Conservation (phyloP, 345 rosid genomes). For the Corchorus olitorius region DNA sequence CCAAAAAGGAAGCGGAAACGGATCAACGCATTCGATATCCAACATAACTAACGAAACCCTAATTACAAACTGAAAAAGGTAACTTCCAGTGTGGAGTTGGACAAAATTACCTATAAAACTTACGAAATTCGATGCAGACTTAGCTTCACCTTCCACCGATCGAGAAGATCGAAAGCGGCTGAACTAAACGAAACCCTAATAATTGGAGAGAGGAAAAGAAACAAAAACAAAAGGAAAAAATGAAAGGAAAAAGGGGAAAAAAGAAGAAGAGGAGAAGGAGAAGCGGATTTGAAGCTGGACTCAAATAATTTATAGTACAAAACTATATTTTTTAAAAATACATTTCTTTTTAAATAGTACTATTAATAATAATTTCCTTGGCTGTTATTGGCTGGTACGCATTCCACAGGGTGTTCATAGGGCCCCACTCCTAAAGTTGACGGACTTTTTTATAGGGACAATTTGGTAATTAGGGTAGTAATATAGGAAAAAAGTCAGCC, state of each 20-base stretch:
- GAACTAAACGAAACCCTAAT: constrained; percentile 38
- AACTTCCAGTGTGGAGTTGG: constrained; percentile 17
- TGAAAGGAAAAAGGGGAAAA: constrained; percentile 28
- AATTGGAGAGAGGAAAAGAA: constrained; percentile 16
- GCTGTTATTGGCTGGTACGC: neutral
- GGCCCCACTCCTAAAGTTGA: neutral
- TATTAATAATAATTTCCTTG: neutral
- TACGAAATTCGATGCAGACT: constrained; percentile 7
- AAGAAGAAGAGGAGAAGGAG: constrained; percentile 15
- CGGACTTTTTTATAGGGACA: neutral
- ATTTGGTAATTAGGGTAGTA: neutral
- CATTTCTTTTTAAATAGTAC: neutral
- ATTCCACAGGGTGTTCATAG: neutral
- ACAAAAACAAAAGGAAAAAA: neutral
- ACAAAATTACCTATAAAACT: constrained; percentile 25
- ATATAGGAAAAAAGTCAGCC: neutral
- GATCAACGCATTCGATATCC: constrained; percentile 25
- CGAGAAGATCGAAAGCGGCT: constrained; percentile 34
- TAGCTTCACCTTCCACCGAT: constrained; percentile 28
- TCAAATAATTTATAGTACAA: constrained; percentile 19
- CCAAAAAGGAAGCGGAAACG: constrained; percentile 6
- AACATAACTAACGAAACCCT: constrained; percentile 13
- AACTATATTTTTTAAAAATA: neutral
- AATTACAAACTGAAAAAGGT: constrained; percentile 9
- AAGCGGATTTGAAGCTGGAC: constrained; percentile 32